phyloP scores from a whole-genome alignment of 1,139 yeast species.

The Suhomyces taliae region DNA sequence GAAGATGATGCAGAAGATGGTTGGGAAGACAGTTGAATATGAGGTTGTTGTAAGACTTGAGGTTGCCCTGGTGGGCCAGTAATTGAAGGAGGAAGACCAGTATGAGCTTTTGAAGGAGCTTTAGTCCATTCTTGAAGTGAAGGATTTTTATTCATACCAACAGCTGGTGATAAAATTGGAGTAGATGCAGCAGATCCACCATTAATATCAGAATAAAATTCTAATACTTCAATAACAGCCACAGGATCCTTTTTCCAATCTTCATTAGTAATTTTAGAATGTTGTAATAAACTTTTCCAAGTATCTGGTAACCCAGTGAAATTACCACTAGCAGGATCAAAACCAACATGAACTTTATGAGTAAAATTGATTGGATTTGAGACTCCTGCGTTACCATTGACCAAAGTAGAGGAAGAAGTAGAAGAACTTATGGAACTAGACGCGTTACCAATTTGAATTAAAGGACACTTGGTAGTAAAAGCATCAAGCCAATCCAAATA shows the following conservation, averaged over 20 bases:
- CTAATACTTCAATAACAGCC: constrained; percentile 89
- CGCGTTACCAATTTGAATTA: constrained; percentile 40
- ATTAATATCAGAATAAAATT: constrained; percentile 64
- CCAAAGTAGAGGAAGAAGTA: constrained; percentile 16
- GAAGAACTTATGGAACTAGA: constrained; percentile 11
- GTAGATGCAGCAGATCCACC: constrained; percentile 36
- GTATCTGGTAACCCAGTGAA: constrained; percentile 79
- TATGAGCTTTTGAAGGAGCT: constrained; percentile 27
- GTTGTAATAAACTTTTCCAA: constrained; percentile 73
- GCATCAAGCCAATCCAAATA: constrained; percentile 90
- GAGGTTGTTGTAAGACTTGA: constrained; percentile 7
- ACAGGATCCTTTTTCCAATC: constrained; percentile 84
- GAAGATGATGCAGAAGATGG: constrained; percentile 13
- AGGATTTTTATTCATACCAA: constrained; percentile 11
- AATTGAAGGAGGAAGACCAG: background rate
- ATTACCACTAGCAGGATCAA: constrained; percentile 68
- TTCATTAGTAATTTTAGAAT: constrained; percentile 76
- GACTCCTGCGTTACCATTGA: constrained; percentile 59
- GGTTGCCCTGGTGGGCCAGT: constrained; percentile 8
- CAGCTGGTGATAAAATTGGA: constrained; percentile 28
- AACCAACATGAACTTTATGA: constrained; percentile 64
- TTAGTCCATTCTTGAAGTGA: constrained; percentile 43
- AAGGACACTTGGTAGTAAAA: constrained; percentile 82
- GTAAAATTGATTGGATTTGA: constrained; percentile 78
- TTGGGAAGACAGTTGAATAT: constrained; percentile 1